Percentiles rank a stretch among this genome's conserved stretches.
These are phyloP conservation scores for Corylus avellana DNA, from an alignment of 306 rosid species.

Conservation along the genomic window DNA sequence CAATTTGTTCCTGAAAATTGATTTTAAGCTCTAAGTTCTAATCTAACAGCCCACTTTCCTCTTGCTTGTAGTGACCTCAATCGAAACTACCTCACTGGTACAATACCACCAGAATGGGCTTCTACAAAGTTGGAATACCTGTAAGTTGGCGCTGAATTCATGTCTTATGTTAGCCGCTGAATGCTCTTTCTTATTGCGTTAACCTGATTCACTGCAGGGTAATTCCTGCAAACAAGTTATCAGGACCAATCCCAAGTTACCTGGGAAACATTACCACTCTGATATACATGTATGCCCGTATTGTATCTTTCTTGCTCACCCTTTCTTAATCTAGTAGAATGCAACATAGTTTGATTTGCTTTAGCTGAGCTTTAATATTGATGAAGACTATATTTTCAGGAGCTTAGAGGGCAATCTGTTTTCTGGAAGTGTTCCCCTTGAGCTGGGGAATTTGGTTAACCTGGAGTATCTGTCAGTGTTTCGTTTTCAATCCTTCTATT, in stretches of 20 bases:
- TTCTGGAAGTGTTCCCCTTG: too few species aligned
- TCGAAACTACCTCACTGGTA: conserved; percentile 30
- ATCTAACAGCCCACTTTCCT: not conserved
- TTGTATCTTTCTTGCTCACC: not conserved
- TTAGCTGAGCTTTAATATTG: not conserved
- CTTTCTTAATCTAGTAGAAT: not conserved
- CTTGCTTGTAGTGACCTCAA: conserved; percentile 13
- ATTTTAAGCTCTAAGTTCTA: not conserved
- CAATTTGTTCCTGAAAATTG: not conserved
- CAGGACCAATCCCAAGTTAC: conserved; percentile 34
- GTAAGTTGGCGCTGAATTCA: conserved; percentile 4
- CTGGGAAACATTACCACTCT: conserved; percentile 36
- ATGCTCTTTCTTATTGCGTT: not conserved
- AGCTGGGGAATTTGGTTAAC: too few species aligned
- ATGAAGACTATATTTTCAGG: not conserved
- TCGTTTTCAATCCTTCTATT: too few species aligned
- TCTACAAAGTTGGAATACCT: conserved; percentile 21
- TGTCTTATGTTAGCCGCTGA: too few species aligned
- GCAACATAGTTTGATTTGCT: not conserved
- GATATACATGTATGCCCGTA: conserved; percentile 15
- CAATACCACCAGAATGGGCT: conserved; percentile 26
- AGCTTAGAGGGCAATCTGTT: too few species aligned
- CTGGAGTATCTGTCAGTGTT: too few species aligned
- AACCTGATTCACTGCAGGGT: conserved; percentile 12
- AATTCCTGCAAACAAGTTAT: conserved; percentile 29